These are phyloP conservation scores for Musa acuminata DNA, from an alignment of 176 grass and related monocot genomes.

Conservation along the genomic window DNA sequence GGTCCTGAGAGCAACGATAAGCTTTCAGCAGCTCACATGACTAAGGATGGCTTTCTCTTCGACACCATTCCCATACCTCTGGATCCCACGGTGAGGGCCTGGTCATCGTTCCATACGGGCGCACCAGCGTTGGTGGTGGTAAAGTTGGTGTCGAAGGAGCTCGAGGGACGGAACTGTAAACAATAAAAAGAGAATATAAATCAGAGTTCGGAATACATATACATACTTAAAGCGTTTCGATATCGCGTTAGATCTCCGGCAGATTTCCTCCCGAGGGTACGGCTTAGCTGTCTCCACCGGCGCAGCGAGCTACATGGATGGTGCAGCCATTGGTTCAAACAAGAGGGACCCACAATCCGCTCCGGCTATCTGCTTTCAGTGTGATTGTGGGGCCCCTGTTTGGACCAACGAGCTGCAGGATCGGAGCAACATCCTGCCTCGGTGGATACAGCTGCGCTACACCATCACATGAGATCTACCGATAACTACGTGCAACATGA, in stretches of 20 bases:
- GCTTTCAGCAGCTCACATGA: neutral
- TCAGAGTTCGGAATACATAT: neutral
- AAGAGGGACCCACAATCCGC: neutral
- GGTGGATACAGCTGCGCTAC: neutral
- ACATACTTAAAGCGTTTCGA: no score
- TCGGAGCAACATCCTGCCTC: neutral
- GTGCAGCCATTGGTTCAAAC: conserved; percentile 4
- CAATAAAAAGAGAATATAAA: neutral
- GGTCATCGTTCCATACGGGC: conserved; percentile 86
- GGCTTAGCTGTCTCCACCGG: neutral
- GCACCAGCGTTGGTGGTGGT: conserved; percentile 80
- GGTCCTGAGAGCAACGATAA: conserved; percentile 22
- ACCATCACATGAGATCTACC: neutral
- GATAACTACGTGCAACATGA: neutral
- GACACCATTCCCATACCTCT: conserved; percentile 17
- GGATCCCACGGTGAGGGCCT: conserved; percentile 65
- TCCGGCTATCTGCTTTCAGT: no score
- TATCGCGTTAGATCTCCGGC: no score
- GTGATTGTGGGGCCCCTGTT: conserved; percentile 12
- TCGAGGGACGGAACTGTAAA: conserved; percentile 73
- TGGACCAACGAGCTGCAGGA: conserved; percentile 3
- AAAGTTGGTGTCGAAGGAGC: conserved; percentile 46
- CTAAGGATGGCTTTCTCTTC: no score
- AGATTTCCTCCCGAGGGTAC: neutral
- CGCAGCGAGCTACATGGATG: neutral